phyloP scores from a whole-genome alignment of 176 grass and related monocot genomes.

The Carex cristatella region DNA sequence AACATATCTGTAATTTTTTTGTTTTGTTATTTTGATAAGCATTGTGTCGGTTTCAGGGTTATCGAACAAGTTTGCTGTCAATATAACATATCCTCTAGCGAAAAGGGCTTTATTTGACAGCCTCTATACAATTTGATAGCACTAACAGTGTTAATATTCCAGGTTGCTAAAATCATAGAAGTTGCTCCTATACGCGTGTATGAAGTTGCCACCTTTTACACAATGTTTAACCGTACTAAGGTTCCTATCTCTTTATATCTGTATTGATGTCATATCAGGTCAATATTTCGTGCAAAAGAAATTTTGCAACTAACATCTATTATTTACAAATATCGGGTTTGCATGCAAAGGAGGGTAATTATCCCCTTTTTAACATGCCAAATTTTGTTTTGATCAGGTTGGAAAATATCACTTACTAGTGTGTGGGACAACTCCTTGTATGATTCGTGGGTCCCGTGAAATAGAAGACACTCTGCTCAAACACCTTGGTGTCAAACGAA shows the following conservation, averaged over 20 bases:
- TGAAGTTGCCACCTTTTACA: slow-evolving; percentile 99
- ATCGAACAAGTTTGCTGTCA: neutral
- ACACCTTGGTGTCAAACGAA: slow-evolving; percentile 93
- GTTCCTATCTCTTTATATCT: slow-evolving; percentile 31
- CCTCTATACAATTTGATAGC: neutral
- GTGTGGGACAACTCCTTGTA: slow-evolving; percentile 98
- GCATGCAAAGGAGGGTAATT: neutral
- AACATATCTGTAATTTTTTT: neutral
- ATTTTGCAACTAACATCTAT: neutral
- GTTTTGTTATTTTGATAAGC: neutral
- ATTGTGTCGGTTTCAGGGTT: neutral
- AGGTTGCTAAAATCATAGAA: slow-evolving; percentile 85
- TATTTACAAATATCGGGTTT: neutral
- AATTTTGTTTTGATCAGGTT: slow-evolving; percentile 41
- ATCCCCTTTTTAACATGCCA: neutral
- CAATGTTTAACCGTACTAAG: slow-evolving; percentile 93
- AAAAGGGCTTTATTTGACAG: too few species aligned
- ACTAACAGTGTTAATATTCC: slow-evolving; percentile 27
- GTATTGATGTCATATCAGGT: neutral
- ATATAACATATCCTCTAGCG: neutral
- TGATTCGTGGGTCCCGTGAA: slow-evolving; percentile 90
- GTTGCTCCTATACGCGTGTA: slow-evolving; percentile 92
- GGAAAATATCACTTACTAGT: slow-evolving; percentile 97
- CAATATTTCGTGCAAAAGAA: neutral
- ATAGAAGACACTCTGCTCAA: slow-evolving; percentile 83